Conservation (phyloP, 768 basidiomycete species). For the Russula sp. region DNA sequence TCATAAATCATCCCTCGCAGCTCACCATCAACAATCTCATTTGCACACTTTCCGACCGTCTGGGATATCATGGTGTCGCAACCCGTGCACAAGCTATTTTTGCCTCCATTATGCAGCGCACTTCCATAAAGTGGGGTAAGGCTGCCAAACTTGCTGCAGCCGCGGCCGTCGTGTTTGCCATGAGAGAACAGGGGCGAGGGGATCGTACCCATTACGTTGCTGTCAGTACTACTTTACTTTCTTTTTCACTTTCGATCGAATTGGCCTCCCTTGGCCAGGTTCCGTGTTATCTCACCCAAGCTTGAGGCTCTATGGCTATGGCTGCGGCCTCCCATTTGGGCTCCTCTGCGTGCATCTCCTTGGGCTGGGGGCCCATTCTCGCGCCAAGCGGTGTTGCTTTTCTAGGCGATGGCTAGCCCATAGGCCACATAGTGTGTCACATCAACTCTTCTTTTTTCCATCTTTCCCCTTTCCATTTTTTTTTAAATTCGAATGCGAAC, state of each 20-base stretch:
- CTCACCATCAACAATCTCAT: conserved; percentile 64
- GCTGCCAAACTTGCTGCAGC: conserved; percentile 67
- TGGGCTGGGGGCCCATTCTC: neutral
- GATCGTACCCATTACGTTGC: conserved; percentile 70
- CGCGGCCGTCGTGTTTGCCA: conserved; percentile 63
- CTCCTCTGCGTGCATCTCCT: neutral
- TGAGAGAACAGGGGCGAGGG: conserved; percentile 67
- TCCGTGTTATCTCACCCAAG: neutral
- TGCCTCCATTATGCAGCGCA: conserved; percentile 59
- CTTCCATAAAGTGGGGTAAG: conserved; percentile 66
- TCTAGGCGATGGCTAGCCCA: neutral
- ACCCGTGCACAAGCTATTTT: conserved; percentile 68
- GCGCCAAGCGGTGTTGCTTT: neutral
- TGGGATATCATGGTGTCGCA: conserved; percentile 58
- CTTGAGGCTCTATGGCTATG: neutral
- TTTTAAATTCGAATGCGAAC: neutral
- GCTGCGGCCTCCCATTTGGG: too few relatives aligned
- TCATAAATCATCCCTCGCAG: conserved; percentile 38
- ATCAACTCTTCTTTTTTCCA: neutral
- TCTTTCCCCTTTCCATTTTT: neutral
- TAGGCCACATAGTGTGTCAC: neutral
- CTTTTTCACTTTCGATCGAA: neutral
- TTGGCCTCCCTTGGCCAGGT: conserved; percentile 1
- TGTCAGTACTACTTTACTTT: conserved; percentile 35
- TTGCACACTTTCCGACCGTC: conserved; percentile 53